Percentiles rank a stretch among this genome's conserved stretches.
Conservation (phyloP, 257 asterid species). For the Penstemon davidsonii region DNA sequence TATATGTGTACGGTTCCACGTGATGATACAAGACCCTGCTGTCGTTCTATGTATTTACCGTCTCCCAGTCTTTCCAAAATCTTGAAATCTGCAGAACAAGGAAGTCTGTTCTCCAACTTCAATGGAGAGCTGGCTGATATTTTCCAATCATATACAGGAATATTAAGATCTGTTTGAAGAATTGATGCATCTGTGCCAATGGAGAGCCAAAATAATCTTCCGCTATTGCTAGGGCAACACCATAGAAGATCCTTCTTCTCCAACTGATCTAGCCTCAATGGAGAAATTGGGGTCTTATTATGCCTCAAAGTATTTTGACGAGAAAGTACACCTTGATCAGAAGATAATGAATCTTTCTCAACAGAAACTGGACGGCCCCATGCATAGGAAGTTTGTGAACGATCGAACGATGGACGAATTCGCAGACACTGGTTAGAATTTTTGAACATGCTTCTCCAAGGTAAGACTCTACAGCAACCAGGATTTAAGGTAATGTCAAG, state of each 20-base stretch:
- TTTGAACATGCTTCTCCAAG: slow-evolving; percentile 80
- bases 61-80: slow-evolving; percentile 77
- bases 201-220: slow-evolving; percentile 82
- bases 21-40: slow-evolving; percentile 69
- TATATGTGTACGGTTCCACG: slow-evolving; percentile 81
- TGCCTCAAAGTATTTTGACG: slow-evolving; percentile 69
- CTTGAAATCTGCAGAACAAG: slow-evolving; percentile 75
- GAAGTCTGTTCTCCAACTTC: slow-evolving; percentile 94
- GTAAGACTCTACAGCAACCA: slow-evolving; percentile 64
- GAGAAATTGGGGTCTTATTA: slow-evolving; percentile 50
- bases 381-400: slow-evolving; percentile 56
- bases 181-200: slow-evolving; percentile 87
- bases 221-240: slow-evolving; percentile 76
- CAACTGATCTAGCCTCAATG: slow-evolving; percentile 74
- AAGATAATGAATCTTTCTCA: slow-evolving; percentile 71
- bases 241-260: slow-evolving; percentile 91
- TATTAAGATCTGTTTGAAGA: slow-evolving; percentile 84
- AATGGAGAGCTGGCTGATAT: slow-evolving; percentile 84
- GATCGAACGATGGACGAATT: slow-evolving; percentile 76
- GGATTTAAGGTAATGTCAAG: slow-evolving; percentile 50
- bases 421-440: slow-evolving; percentile 69
- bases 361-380: slow-evolving; percentile 85
- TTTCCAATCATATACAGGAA: slow-evolving; percentile 95
- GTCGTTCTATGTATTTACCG: slow-evolving; percentile 77
- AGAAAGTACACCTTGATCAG: slow-evolving; percentile 60